Base-by-base conservation (phyloP, 208 protist genomes). In the Borovskyia barvae region DNA sequence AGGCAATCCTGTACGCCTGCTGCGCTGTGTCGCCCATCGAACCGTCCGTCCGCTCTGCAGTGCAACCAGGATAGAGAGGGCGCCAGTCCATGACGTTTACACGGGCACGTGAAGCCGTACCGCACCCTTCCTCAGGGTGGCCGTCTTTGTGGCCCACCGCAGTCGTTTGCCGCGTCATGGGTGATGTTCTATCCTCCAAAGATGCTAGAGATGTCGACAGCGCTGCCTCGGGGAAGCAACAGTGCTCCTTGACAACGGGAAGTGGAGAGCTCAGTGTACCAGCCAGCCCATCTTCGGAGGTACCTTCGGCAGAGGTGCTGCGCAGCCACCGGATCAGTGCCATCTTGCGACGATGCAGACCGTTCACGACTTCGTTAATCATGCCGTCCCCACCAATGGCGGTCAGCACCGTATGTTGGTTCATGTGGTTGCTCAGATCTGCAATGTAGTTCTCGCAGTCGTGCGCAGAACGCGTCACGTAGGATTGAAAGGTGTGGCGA, bases 361-460 rank as follows among this genome's bases (percentile, higher is more conserved):
- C 88, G 57, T 95, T 95, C 20, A 90, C 70, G 6, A 67, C 55
- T 72, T 95, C 88, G 59, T 95, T 67, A 30, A 89, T 51, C 77
- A 92, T 95, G 15, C 88, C 88, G 47, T 95, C 88, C 3, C 88
- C 88, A 29, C 88, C 88, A 20, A 85, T 81, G 49, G 52, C 64
- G 2, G 79, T 76, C 39, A 90, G 70, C 29, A 95, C 88, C 55
- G 72, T 61, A 39, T 69, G 26, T 19, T 32, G 42, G 66, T 70
- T 47, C 33, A 95, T 49, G 8, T 59, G 54, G 54, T 90, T 82
- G 30, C 33, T n/a, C 5, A 82, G 39, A 55, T 92, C 66, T n/a
- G 88, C 85, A 32, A 92, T 46, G 53, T 75, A 91, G 70, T 92
- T 83, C 67, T 95, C 88, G 53, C 79, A 87, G 55, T 95, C 76